Evolutionary conservation across 805 yeast genomes (phyloP), one percentile per base, ranked within the genome.

Genomic region (Blastobotrys parvus): DNA sequence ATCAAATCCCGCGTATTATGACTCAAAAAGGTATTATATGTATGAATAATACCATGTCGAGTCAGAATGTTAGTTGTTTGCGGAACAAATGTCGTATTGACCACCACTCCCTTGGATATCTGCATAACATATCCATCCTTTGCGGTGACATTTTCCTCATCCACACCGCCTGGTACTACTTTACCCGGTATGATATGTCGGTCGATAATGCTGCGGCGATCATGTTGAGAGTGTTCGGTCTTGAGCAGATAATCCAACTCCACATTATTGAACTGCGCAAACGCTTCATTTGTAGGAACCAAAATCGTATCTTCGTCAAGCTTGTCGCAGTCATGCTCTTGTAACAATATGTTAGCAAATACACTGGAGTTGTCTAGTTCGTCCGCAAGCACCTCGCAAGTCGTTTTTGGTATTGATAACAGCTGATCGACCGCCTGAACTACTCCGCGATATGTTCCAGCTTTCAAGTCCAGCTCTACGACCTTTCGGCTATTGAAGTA

Each of bases 381-480:
- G 29, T 7, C 29, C 8, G 20, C 43, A 13, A 53, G 39, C 11
- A 45, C 25, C 2, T 35, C 36, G 23, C 48, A 35, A 6, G 47
- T 7, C 6, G 34, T 20, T 48, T 21, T 56, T 45, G 38, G 63
- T 63, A 54, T 62, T 62, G 25, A 53, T 30, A 11, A 68, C 64
- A 1, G 82, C 49, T 8, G 72, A 52, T 15, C 62, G 2, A 82
- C 67, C 1, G 83, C 87, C 45, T 82, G 86, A 10, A 86, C 75
- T 22, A 73, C 74, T 0, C 89, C 75, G 51, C 77, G 69, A 52
- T 80, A 84, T 36, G 77, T 74, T 41, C 70, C 69, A 1, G 92
- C 86, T 41, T 59, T 62, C 20, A 77, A 57, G 54, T 82, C 81
- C 0, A 69, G 60, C 19, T 77, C 82, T 1, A 80, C 69, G 3